Evolutionary conservation across 2,329 filamentous ascomycete genomes (phyloP).

Genomic region (Fusarium fujikuroi): DNA sequence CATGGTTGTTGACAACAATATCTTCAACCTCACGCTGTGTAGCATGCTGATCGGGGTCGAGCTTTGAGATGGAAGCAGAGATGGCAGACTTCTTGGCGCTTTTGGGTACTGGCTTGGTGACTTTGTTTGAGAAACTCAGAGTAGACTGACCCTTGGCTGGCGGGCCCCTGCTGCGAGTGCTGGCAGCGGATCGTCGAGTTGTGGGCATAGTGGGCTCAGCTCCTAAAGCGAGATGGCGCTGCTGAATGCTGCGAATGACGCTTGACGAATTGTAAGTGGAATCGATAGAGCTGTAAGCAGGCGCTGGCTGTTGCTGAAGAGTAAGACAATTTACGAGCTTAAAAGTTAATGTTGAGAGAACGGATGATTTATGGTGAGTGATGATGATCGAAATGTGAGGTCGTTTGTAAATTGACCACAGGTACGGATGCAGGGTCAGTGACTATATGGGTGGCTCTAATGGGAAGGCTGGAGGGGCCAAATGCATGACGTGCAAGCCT

Average conservation of each 20-base stretch:
- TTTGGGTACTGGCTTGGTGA: conserved; percentile 64
- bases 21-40: conserved; percentile 34
- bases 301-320: background rate
- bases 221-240: conserved; percentile 2
- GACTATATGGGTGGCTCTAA: conserved; percentile 14
- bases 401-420: background rate
- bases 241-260: conserved; percentile 1
- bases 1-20: conserved; percentile 27
- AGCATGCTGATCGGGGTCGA: conserved; percentile 45
- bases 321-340: background rate
- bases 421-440: conserved; percentile 17
- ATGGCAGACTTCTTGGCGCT: conserved; percentile 58
- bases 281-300: background rate
- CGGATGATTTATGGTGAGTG: background rate
- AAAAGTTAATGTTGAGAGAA: background rate
- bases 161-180: conserved; percentile 49
- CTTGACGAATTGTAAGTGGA: conserved; percentile 1
- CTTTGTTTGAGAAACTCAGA: conserved; percentile 64
- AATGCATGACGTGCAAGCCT: conserved; percentile 37
- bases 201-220: conserved; percentile 56
- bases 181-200: conserved; percentile 60
- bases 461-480: background rate
- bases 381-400: conserved; percentile 6
- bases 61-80: conserved; percentile 49
- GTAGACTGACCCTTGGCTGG: conserved; percentile 63